Evolutionary conservation across 2,329 filamentous ascomycete genomes (phyloP).

Genomic region (Verticillium nubilum): DNA sequence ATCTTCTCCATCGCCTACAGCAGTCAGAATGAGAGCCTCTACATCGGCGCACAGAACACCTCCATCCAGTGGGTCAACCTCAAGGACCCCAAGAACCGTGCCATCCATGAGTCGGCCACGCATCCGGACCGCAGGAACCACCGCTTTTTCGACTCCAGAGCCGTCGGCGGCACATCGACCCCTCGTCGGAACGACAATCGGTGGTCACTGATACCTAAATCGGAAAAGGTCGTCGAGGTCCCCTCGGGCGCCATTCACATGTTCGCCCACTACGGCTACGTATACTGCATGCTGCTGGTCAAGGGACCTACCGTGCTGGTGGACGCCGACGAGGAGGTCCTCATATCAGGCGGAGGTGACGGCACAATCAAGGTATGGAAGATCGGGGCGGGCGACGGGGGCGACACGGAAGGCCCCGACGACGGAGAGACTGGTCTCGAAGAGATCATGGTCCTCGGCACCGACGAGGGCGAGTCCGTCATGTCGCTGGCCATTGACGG

Average conservation of each 20-base stretch:
- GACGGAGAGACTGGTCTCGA: conserved; percentile 56
- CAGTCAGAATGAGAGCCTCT: conserved; percentile 70
- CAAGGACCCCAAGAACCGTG: conserved; percentile 55
- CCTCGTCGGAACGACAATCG: conserved; percentile 62
- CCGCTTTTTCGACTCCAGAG: conserved; percentile 87
- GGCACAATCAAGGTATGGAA: conserved; percentile 94
- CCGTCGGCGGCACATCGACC: conserved; percentile 75
- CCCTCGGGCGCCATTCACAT: conserved; percentile 73
- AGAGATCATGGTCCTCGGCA: conserved; percentile 61
- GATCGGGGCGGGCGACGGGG: conserved; percentile 32
- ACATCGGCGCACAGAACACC: conserved; percentile 90
- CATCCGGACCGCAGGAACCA: conserved; percentile 76
- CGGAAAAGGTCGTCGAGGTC: conserved; percentile 66
- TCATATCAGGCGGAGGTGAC: conserved; percentile 89
- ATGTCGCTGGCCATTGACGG: conserved; percentile 82
- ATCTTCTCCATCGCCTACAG: conserved; percentile 95
- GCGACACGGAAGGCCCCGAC: conserved; percentile 29
- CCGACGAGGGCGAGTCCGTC: conserved; percentile 57
- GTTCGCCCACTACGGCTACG: conserved; percentile 92
- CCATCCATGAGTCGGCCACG: conserved; percentile 55
- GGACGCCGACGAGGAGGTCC: conserved; percentile 68
- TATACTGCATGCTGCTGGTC: conserved; percentile 91
- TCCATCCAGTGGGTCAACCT: conserved; percentile 90
- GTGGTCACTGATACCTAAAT: conserved; percentile 47
- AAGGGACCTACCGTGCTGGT: conserved; percentile 62